phyloP scores from a whole-genome alignment of 148 eudicot species.

The Vaccinium vitisidaea region DNA sequence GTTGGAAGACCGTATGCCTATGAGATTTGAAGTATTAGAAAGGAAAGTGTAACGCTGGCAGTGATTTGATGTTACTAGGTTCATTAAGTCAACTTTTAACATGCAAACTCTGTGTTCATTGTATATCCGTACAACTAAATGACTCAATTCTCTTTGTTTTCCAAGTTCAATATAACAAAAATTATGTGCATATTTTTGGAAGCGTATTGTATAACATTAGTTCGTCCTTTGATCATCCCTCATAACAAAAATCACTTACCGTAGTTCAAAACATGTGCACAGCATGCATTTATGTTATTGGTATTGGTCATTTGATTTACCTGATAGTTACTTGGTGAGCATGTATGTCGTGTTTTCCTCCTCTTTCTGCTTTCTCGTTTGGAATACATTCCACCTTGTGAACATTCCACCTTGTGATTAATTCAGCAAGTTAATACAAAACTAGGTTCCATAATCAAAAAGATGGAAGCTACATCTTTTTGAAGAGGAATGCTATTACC shows the following conservation, averaged over 20 bases:
- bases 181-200: neutral
- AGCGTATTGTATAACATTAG: neutral
- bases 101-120: neutral
- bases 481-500: neutral
- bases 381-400: conserved; percentile 5
- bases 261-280: conserved; percentile 1
- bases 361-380: neutral
- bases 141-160: neutral
- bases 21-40: neutral
- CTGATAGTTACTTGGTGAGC: neutral
- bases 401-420: conserved; percentile 7
- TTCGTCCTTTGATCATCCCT: neutral
- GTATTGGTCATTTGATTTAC: neutral
- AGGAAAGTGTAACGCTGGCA: neutral
- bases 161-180: neutral
- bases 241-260: neutral
- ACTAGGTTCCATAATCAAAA: neutral
- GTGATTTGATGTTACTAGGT: neutral
- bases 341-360: neutral
- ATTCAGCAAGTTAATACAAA: neutral
- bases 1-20: neutral
- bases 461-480: neutral
- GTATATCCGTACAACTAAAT: neutral
- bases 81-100: neutral
- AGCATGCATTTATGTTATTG: conserved; percentile 4